Percentiles rank a stretch among this genome's conserved stretches.
These are phyloP conservation scores for Lactifluus volemus DNA, from an alignment of 768 basidiomycete genomes.

Conservation along the genomic window DNA sequence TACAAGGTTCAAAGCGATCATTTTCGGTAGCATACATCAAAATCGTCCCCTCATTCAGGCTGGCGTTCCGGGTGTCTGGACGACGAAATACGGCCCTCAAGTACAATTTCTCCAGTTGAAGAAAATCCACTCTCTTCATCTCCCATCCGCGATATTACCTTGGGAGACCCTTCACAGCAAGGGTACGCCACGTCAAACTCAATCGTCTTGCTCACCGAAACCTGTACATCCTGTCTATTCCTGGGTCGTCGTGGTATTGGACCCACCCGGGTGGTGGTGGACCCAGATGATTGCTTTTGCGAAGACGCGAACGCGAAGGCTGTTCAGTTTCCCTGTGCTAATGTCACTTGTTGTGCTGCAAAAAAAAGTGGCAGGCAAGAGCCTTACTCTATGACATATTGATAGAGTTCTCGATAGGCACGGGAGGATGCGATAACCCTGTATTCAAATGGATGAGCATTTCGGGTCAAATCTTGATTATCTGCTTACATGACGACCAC, in stretches of 20 bases:
- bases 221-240: not conserved
- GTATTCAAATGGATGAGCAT: not conserved
- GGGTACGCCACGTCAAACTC: not conserved
- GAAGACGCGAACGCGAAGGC: not conserved
- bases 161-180: not conserved
- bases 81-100: not conserved
- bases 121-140: not conserved
- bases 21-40: too few relatives aligned
- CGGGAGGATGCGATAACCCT: slow-evolving; percentile 16
- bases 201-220: not conserved
- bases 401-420: slow-evolving; percentile 15
- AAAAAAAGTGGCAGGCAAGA: not conserved
- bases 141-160: not conserved
- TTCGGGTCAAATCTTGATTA: not conserved
- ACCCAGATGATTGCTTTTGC: not conserved
- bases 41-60: too few relatives aligned
- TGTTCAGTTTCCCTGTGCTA: not conserved
- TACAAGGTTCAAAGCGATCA: too few relatives aligned
- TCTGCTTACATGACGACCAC: slow-evolving; percentile 10
- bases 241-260: not conserved
- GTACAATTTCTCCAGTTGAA: not conserved
- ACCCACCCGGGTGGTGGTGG: not conserved
- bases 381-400: slow-evolving; percentile 9
- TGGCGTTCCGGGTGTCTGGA: too few relatives aligned
- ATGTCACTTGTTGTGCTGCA: not conserved